Evolutionary conservation across 306 rosid genomes (phyloP), one percentile per base, ranked within the genome.

Genomic region (Citrullus colocynthis): DNA sequence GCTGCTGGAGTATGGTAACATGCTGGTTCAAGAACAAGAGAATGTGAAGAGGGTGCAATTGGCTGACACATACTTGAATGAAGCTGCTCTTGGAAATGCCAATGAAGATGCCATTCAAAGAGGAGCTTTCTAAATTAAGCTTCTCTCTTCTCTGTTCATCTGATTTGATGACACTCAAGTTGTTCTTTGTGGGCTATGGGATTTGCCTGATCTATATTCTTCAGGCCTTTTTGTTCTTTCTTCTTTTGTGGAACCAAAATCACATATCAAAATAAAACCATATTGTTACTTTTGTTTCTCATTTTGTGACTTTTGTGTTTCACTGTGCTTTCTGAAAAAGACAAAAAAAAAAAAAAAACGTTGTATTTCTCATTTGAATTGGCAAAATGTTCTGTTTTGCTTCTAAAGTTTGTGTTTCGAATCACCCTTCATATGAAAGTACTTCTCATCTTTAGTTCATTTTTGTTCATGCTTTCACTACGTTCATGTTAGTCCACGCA

Each of bases 41-140:
- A 86, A 86, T 63, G 89, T 86, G 57, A 86, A 86, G 89, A 86
- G 89, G 69, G 89, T 86, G 76, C 89, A 86, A 78, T 77, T 86
- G 87, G 89, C 89, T n/a, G 89, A 86, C 70, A 80, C 77, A 82
- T 86, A 86, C 80, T 77, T 86, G 87, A 86, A 62, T 78, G 87
- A 86, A 62, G 89, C 89, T 36, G 87, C 89, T 37, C 86, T 86
- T 39, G 89, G 89, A 41, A 83, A 86, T 42, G 89, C 89, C 49
- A 86, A 86, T 54, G 44, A 79, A 60, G 87, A 86, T 56, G 66
- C 89, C 51, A 82, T 86, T 12, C 67, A 14, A 0, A 82, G 86
- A 34, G 87, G 87, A 82, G 37, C 57, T 74, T 86, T 84, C 89
- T 83, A 48, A 42, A 55, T 9, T 63, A 74, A 18, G 41, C 67